These are phyloP conservation scores for Cylindrotheca fusiformis DNA, from an alignment of 108 stramenopile genomes.

Conservation along the genomic window DNA sequence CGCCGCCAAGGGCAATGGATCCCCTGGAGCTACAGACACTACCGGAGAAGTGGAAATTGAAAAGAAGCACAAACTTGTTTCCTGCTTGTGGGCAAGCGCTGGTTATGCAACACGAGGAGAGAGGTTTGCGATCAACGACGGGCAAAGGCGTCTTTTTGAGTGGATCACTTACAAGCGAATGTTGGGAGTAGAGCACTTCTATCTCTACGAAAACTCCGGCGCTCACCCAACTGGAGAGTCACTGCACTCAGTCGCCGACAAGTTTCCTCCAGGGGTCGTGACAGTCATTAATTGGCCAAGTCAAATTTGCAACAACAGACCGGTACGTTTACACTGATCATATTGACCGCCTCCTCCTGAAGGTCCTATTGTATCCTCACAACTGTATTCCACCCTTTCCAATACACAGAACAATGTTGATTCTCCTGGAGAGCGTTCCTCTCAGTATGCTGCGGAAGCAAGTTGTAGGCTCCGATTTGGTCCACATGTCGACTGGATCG, in stretches of 20 bases:
- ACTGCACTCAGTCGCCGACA: conserved; percentile 60
- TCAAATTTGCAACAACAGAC: conserved; percentile 36
- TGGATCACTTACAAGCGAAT: conserved; percentile 77
- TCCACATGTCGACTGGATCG: conserved; percentile 79
- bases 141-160: conserved; percentile 72
- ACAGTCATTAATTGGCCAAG: conserved; percentile 83
- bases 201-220: conserved; percentile 81
- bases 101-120: conserved; percentile 76
- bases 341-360: not conserved
- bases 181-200: conserved; percentile 84
- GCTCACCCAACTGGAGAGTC: conserved; percentile 46
- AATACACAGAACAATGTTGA: conserved; percentile 54
- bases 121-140: conserved; percentile 69
- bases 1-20: conserved; percentile 11
- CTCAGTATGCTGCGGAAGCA: conserved; percentile 86
- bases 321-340: not conserved
- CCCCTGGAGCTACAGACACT: not conserved
- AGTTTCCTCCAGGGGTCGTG: conserved; percentile 61
- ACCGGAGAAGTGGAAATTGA: conserved; percentile 2
- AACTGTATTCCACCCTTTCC: not conserved
- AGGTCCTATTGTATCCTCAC: not conserved
- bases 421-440: conserved; percentile 77
- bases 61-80: conserved; percentile 64
- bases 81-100: conserved; percentile 83
- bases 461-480: conserved; percentile 85